phyloP scores from a whole-genome alignment of 2,329 filamentous ascomycete genomes.

The Eutypella sp. region DNA sequence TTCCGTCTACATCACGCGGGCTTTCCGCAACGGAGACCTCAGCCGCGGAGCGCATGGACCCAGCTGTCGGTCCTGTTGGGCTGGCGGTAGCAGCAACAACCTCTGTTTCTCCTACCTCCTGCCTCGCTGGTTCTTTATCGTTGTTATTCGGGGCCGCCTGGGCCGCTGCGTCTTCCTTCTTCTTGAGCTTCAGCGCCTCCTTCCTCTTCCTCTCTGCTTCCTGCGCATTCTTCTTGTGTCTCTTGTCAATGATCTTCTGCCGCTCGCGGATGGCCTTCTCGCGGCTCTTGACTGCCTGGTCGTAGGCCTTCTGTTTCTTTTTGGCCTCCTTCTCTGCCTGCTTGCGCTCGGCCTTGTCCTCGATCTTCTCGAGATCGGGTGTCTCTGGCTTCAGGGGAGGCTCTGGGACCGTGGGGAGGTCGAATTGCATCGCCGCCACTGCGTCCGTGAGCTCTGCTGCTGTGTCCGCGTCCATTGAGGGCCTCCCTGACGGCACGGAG shows the following conservation, averaged over 20 bases:
- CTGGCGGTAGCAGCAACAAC: neutral
- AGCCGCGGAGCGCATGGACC: neutral
- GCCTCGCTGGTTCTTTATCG: constrained; percentile 12
- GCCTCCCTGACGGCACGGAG: neutral
- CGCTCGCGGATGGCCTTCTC: constrained; percentile 60
- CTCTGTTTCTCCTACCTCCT: constrained; percentile 2
- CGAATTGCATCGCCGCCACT: constrained; percentile 16
- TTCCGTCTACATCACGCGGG: constrained; percentile 7
- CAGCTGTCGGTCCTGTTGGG: constrained; percentile 1
- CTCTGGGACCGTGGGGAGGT: constrained; percentile 40
- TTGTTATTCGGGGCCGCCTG: constrained; percentile 9
- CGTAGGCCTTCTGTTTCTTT: constrained; percentile 57
- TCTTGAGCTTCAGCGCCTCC: constrained; percentile 30
- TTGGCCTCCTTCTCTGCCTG: constrained; percentile 65
- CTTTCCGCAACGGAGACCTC: neutral
- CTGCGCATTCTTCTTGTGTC: constrained; percentile 40
- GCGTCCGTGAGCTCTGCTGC: constrained; percentile 9
- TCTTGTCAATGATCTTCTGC: constrained; percentile 54
- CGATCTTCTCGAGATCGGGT: constrained; percentile 53
- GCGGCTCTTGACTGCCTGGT: constrained; percentile 61
- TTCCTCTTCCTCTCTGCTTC: constrained; percentile 37
- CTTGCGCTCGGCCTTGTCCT: constrained; percentile 62
- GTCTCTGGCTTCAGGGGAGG: constrained; percentile 49
- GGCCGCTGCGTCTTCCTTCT: constrained; percentile 13
- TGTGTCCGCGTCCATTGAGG: constrained; percentile 3